Evolutionary conservation across 2,329 filamentous ascomycete genomes (phyloP), one percentile per base, ranked within the genome.

Genomic region (Helicocarpus griseus): DNA sequence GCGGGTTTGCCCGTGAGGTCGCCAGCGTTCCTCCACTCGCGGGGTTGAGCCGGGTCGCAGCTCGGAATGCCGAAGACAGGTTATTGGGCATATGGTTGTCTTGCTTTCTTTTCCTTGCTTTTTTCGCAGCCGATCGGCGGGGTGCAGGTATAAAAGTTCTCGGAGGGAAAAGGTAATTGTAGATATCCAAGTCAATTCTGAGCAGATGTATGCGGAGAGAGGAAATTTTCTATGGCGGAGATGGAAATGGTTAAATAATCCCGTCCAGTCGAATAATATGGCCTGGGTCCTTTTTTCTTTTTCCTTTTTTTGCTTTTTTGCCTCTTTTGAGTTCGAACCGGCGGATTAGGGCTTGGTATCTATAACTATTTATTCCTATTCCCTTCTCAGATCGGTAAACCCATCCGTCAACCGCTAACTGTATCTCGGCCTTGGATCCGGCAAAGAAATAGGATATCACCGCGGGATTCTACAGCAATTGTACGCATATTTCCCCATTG

Each of bases 1-100:
- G 76, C 63, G 75, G 70, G 61, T 64, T 71, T 58, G 70, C 70
- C 62, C 66, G 72, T 64, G 72, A 72, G 61, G 67, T 62, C 65
- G 75, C 74, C 72, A 75, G 70, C 55, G 63, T 72, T 69, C 66
- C 65, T 66, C 65, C 58, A 60, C 60, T 64, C 61, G 58, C 63
- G 61, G 62, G 61, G 62, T 58, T 60, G 51, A 57, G 38, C 48
- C 56, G 57, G 54, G 49, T n/a, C 41, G 52, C 52, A 38, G 48
- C 29, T 47, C 56, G 56, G 48, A 56, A 35, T 44, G 52, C 50
- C 47, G 54, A 45, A 39, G 56, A 51, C 51, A 57, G 53, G 41
- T 19, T 28, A 17, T 38, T 53, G 48, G 19, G 33, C 47, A 29
- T 29, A 46, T 46, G n/a, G 8, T 46, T 46, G 26, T 46, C 22